Evolutionary conservation across 345 rosid species (phyloP).

Genomic region (Brassica nigra): DNA sequence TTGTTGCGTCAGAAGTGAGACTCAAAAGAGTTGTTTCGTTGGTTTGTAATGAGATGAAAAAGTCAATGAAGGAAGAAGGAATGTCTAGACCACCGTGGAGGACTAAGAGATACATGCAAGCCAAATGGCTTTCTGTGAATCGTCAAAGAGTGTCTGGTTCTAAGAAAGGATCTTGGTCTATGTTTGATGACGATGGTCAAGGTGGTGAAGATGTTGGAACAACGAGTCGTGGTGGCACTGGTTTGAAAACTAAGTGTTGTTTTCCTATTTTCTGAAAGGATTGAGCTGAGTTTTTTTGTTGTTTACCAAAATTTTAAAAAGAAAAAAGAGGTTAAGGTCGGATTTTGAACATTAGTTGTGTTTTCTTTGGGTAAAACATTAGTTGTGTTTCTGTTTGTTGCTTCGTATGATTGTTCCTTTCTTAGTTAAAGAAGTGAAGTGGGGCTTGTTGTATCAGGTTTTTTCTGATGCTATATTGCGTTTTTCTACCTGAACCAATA

Average conservation of each 20-base stretch:
- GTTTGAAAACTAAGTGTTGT: constrained; percentile 33
- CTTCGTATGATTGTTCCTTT: background rate
- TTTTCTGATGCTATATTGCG: constrained; percentile 27
- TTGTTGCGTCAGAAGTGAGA: constrained; percentile 51
- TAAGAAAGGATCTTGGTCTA: constrained; percentile 27
- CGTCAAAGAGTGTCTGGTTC: constrained; percentile 41
- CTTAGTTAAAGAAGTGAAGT: background rate
- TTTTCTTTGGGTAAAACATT: background rate
- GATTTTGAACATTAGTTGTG: background rate
- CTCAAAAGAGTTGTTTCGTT: constrained; percentile 45
- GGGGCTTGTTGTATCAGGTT: constrained; percentile 17
- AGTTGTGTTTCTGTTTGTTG: background rate
- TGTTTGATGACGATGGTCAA: constrained; percentile 18
- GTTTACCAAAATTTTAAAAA: background rate
- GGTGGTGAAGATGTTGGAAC: background rate
- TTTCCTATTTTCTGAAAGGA: constrained; percentile 47
- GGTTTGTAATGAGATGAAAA: constrained; percentile 51
- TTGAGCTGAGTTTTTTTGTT: background rate
- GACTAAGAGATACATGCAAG: constrained; percentile 50
- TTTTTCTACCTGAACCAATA: constrained; percentile 16
- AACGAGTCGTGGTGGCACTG: background rate
- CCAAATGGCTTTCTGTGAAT: constrained; percentile 59
- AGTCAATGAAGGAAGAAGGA: constrained; percentile 48
- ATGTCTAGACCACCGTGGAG: constrained; percentile 62
- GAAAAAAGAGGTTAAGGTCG: background rate